Base-by-base conservation (phyloP, 2,329 filamentous ascomycete genomes). In the Talaromyces atroroseus region DNA sequence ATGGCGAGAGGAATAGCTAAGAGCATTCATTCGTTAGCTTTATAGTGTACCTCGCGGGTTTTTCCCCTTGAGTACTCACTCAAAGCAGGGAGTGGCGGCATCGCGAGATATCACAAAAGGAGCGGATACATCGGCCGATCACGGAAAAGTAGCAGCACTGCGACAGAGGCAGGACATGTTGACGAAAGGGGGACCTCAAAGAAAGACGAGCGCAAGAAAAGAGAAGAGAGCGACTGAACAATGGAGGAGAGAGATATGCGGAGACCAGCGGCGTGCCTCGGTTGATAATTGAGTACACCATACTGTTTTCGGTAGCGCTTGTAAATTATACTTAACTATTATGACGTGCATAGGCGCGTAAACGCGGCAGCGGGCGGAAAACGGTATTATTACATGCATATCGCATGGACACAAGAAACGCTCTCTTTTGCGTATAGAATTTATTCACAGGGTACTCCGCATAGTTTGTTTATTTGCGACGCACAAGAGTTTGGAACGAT, bases 1-100 rank as follows among this genome's bases (percentile, higher is more conserved):
- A 83, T 80, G 16, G 86, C 86, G 18, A 75, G 62, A 18, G 75
- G 71, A 34, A 76, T 57, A 56, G 68, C 69, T 74, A 50, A 26
- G 46, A 50, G 20, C 12, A 18, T 38, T 52, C 6, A 4, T 16
- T 21, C 23, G 20, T 44, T 44, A 44, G 40, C 2, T 11, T 18
- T 21, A 29, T 29, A 26, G 24, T 26, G 34, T 11, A 12, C 10
- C 8, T 20, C 4, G 3, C 21, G 2, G 11, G 36, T 18, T n/a
- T 18, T 23, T 12, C 11, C 20, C 12, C 20, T 5, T 14, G 26
- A 11, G 26, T 8, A 29, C 11, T 10, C 5, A 29, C 26, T 29
- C 6, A 54, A 24, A 49, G 52, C 34, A 11, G 56, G 51, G 2
- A 58, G 51, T 38, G 50, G 46, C 47, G 56, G 56, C 50, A 57